Evolutionary conservation across 2,329 filamentous ascomycete species (phyloP).

Genomic region (Stagonosporopsis chrysanthemi): DNA sequence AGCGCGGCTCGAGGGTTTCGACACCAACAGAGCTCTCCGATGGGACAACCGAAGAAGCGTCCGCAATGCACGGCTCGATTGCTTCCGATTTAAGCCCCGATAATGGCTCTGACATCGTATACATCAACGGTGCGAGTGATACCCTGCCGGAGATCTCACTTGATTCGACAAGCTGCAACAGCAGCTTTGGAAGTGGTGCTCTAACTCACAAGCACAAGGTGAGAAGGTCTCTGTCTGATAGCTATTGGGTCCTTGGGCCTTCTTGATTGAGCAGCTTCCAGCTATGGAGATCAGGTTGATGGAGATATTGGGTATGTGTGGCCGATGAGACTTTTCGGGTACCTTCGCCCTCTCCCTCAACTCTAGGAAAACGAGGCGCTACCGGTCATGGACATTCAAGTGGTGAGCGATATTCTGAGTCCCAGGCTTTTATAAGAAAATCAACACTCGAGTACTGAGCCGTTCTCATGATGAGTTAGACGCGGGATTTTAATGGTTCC

Average conservation of each 20-base stretch:
- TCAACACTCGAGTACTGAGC: background rate
- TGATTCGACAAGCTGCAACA: constrained; percentile 6
- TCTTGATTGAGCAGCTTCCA: constrained; percentile 12
- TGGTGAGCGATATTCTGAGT: background rate
- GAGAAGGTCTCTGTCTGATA: constrained; percentile 23
- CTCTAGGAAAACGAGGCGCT: background rate
- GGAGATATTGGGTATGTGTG: constrained; percentile 10
- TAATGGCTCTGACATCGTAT: constrained; percentile 86
- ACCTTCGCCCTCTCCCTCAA: background rate
- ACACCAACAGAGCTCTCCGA: constrained; percentile 7
- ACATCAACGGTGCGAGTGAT: constrained; percentile 80
- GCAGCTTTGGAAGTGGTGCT: constrained; percentile 24
- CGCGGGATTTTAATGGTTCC: constrained; percentile 10
- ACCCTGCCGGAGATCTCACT: constrained; percentile 15
- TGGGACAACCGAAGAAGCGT: background rate
- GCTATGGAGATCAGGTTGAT: constrained; percentile 15
- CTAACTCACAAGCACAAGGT: constrained; percentile 19
- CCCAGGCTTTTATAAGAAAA: background rate
- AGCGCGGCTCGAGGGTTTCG: constrained; percentile 22
- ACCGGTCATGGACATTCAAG: background rate
- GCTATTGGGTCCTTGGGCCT: constrained; percentile 20
- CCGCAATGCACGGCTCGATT: constrained; percentile 85
- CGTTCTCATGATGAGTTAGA: constrained; percentile 6
- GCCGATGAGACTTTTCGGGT: constrained; percentile 51
- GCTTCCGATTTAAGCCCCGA: constrained; percentile 93